phyloP scores from a whole-genome alignment of 2,329 filamentous ascomycete species.

The Incumbomyces delicatus region DNA sequence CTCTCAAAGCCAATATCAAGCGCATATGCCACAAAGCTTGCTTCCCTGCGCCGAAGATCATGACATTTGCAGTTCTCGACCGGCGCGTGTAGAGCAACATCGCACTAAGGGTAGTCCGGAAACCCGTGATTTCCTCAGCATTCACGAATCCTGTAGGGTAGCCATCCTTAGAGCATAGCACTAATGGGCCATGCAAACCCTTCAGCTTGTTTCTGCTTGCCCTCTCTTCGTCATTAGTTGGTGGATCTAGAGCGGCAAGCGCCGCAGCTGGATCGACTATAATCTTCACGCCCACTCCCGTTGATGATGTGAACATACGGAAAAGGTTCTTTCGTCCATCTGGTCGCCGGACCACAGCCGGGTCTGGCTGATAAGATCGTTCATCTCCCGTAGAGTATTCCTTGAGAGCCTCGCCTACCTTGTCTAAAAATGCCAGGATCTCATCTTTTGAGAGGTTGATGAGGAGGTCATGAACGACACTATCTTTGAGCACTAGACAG shows the following conservation, averaged over 20 bases:
- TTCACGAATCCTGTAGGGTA: constrained; percentile 51
- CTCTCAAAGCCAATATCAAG: constrained; percentile 38
- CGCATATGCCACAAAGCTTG: constrained; percentile 43
- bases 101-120: constrained; percentile 66
- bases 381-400: neutral
- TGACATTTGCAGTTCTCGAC: constrained; percentile 15
- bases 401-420: neutral
- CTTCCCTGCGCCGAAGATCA: constrained; percentile 42
- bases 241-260: neutral
- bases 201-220: neutral
- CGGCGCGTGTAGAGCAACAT: constrained; percentile 36
- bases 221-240: neutral
- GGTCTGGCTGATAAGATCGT: constrained; percentile 5
- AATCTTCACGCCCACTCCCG: constrained; percentile 4
- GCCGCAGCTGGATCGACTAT: constrained; percentile 3
- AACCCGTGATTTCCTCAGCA: constrained; percentile 65
- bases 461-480: constrained; percentile 5
- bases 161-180: neutral
- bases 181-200: constrained; percentile 16
- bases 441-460: constrained; percentile 4
- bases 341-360: neutral
- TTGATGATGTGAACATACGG: neutral
- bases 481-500: constrained; percentile 4
- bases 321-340: constrained; percentile 6
- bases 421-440: neutral